These are phyloP conservation scores for Leishmania lainsoni DNA, from an alignment of 208 protist species.

Conservation along the genomic window DNA sequence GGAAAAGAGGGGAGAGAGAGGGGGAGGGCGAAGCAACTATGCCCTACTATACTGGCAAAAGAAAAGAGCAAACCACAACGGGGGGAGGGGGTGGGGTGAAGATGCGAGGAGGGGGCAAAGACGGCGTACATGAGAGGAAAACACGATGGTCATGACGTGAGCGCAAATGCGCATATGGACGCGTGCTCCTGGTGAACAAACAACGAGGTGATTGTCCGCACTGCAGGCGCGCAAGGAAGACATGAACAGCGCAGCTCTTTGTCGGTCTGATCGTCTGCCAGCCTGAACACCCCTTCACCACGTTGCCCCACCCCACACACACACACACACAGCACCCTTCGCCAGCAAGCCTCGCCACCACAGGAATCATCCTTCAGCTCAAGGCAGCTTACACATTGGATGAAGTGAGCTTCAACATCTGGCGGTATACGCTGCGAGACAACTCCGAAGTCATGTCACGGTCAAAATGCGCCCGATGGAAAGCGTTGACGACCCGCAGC, in stretches of 20 bases:
- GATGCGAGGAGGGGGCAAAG: neutral
- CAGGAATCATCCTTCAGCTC: neutral
- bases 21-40: no score
- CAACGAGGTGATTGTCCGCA: neutral
- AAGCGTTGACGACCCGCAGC: constrained; percentile 57
- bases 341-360: neutral
- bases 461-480: constrained; percentile 42
- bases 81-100: no score
- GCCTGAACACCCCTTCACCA: neutral
- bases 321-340: neutral
- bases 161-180: neutral
- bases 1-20: neutral
- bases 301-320: neutral
- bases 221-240: neutral
- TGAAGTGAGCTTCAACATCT: constrained; percentile 24
- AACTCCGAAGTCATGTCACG: constrained; percentile 25
- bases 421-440: constrained; percentile 23
- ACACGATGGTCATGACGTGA: neutral
- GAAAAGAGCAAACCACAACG: no score
- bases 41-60: no score
- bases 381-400: neutral
- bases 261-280: neutral
- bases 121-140: neutral
- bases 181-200: no score
- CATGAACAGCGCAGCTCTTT: neutral